Base-by-base conservation (phyloP, 768 basidiomycete genomes). In the Pleurotus tuoliensis region DNA sequence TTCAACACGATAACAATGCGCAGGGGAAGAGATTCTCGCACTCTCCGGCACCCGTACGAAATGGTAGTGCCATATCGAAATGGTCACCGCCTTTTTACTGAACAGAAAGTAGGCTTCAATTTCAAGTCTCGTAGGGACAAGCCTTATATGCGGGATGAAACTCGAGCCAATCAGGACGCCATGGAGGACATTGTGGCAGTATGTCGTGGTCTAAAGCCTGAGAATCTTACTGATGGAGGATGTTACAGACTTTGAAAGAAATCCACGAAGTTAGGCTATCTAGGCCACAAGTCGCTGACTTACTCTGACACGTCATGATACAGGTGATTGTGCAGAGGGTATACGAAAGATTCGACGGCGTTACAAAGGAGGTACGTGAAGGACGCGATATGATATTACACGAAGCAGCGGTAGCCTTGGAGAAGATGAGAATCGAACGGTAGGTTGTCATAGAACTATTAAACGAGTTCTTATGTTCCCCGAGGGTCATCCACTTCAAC, bases 401-500 rank as follows among this genome's bases (percentile, higher is more conserved):
- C 16, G 75, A 72, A 47, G 78, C 80, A 20, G 69, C 74, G 3
- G 68, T 71, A 9, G 74, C 76, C 27, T 66, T 87, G 15, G 67
- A 71, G 47, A 62, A 61, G n/a, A 80, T 84, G 71, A 73, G 69
- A 38, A 57, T 59, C 30, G 71, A 78, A 62, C 75, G 78, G 83
- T 82, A 24, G 8, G 66, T 61, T 54, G 4, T 18, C 53, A 51
- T 9, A 15, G 27, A 58, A 9, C 47, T 40, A 44, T 30, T 55
- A 5, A 37, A n/a, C 38, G n/a, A 9, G 39, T 30, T 24, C 11
- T 30, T 15, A 38, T 30, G 44, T 34, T 18, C 50, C 52, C 11
- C 46, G 57, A 88, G 86, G 53, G 72, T 74, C 41, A 66, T 60
- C 16, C 76, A 81, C 61, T 84, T 81, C 66, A 82, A 86, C 61